Base-by-base conservation (phyloP, 169 alveolate species). In the Cryptosporidium ubiquitum region DNA sequence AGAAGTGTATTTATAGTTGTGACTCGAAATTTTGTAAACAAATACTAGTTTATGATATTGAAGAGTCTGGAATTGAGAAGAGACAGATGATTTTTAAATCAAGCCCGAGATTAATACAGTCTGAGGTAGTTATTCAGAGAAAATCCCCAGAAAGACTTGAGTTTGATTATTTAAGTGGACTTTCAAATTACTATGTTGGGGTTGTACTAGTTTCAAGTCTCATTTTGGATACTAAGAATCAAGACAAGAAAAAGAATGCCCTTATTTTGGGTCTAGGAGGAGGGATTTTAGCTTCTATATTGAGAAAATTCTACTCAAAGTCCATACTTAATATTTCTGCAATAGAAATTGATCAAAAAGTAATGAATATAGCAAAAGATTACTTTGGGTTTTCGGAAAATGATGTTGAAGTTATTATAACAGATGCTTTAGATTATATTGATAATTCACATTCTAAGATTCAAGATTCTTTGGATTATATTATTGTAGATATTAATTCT, bases 191-290 rank as follows among this genome's bases (percentile, higher is more conserved):
- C 52, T 79, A 79, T 61, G 40, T 79, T 35, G 89, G 89, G 4
- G 89, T 79, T 3, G 37, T 79, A 16, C 35, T 79, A 5, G 49
- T 64, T 6, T 79, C 89, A 26, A 79, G 79, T 61, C 26, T 79
- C 1, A 35, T 73, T 35, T 35, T 73, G 16, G 49, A 31, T 10
- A 29, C 33, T 10, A 49, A 55, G 31, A 35, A 10, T 35, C 84
- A 47, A n/a, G 26, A 23, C 6, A 40, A 10, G 18, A 47, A 5
- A 9, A 33, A 14, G 16, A 64, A 79, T n/a, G 16, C 39, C 12
- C 44, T 79, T 12, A 79, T 79, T 61, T 66, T 79, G 9, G 89
- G 89, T 6, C 68, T 79, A 31, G 89, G 89, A 7, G 89, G 89
- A 16, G 89, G 89, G 16, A 51, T 79, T 1, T 31, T 79, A 16